These are phyloP conservation scores for Lojkania enalia DNA, from an alignment of 2,329 filamentous ascomycete genomes.

Conservation along the genomic window DNA sequence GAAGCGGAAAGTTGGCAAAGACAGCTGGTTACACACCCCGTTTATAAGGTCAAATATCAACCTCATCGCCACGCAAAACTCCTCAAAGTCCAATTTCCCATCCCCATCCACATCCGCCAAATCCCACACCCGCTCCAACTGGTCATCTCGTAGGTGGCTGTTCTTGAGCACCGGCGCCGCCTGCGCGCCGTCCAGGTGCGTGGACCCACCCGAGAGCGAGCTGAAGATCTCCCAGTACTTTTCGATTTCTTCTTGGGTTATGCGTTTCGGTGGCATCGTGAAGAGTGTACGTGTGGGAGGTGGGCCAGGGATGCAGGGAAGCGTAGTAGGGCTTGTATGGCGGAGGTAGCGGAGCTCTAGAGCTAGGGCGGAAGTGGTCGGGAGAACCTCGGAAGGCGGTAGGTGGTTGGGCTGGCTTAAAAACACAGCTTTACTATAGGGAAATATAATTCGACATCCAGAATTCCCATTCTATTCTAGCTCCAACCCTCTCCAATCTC, in stretches of 20 bases:
- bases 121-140: slow-evolving; percentile 98
- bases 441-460: no score
- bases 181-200: slow-evolving; percentile 68
- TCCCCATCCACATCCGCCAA: slow-evolving; percentile 96
- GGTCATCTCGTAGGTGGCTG: slow-evolving; percentile 71
- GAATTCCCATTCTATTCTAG: no score
- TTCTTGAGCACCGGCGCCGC: slow-evolving; percentile 74
- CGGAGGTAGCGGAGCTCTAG: not conserved
- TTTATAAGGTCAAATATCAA: slow-evolving; percentile 97
- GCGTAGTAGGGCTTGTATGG: not conserved
- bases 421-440: no score
- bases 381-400: no score
- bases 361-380: not conserved
- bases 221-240: slow-evolving; percentile 82
- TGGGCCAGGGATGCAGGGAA: not conserved
- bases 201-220: slow-evolving; percentile 65
- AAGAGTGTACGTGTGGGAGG: not conserved
- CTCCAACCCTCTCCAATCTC: no score
- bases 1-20: no score
- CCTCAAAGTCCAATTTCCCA: slow-evolving; percentile 97
- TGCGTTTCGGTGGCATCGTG: slow-evolving; percentile 54
- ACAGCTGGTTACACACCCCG: slow-evolving; percentile 68
- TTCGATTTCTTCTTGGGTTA: slow-evolving; percentile 74
- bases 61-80: slow-evolving; percentile 99
- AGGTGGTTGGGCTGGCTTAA: no score